Base-by-base conservation (phyloP, 257 asterid genomes). In the Sherardia arvensis region DNA sequence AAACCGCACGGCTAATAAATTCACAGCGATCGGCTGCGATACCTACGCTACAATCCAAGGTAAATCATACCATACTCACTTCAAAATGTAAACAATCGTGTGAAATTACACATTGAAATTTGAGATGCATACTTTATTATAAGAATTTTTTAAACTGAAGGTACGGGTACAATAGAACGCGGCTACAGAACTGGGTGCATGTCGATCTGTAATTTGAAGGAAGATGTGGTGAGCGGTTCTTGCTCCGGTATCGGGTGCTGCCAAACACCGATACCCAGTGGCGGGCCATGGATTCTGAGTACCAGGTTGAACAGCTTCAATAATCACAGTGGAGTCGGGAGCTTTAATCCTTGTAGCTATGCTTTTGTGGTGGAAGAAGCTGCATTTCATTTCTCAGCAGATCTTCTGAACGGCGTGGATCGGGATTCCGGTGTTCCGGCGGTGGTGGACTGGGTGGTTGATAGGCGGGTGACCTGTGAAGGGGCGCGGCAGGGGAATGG, bases 1-100 rank as follows among this genome's bases (percentile, higher is more conserved):
- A 3, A 73, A 28, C 38, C 20, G 64, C 63, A 71, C 77, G 0
- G 68, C 75, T 0, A 81, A 81, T 27, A 76, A 47, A 58, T 69
- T 78, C 29, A 76, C 76, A 0, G 62, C 61, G 0, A 27, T 79
- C 25, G 87, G 84, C 20, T 82, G 83, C 22, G 81, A 79, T 49
- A 3, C 80, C 0, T 53, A 18, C 9, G 79, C 61, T 10, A 14
- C 12, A 3, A 21, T 66, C 58, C 2, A 14, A 1, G 5, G 14
- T 6, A n/a, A n/a, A n/a, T n/a, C n/a, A n/a, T n/a, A n/a, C n/a
- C n/a, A n/a, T n/a, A n/a, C n/a, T n/a, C n/a, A n/a, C n/a, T n/a
- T n/a, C n/a, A n/a, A n/a, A n/a, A n/a, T n/a, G n/a, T n/a, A n/a
- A n/a, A n/a, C n/a, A n/a, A n/a, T n/a, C n/a, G n/a, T n/a, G n/a